phyloP scores from a whole-genome alignment of 495 filamentous ascomycete species.

The Penicillium bialowiezense region DNA sequence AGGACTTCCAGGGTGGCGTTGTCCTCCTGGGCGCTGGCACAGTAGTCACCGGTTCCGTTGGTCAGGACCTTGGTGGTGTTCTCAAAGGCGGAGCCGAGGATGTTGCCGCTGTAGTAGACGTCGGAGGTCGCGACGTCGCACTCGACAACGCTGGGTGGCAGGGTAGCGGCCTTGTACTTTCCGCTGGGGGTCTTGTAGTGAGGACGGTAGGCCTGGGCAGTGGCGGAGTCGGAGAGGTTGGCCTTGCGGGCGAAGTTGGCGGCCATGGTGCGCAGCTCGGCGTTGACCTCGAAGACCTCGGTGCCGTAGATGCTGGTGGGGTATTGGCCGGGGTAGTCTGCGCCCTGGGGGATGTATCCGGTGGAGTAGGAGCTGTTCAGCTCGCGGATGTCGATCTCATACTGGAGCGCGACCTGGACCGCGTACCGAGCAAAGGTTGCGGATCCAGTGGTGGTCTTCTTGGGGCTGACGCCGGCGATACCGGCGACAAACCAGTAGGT shows the following conservation, averaged over 20 bases:
- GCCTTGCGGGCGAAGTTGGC: constrained; percentile 54
- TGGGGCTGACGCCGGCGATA: constrained; percentile 70
- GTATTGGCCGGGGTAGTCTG: constrained; percentile 53
- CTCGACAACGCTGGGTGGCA: constrained; percentile 55
- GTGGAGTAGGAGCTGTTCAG: constrained; percentile 63
- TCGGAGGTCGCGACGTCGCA: constrained; percentile 71
- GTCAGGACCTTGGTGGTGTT: constrained; percentile 64
- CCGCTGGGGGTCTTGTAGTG: constrained; percentile 46
- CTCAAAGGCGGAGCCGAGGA: constrained; percentile 61
- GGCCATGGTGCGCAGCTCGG: constrained; percentile 54
- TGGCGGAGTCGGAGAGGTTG: constrained; percentile 51
- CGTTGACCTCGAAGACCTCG: constrained; percentile 74
- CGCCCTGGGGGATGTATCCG: constrained; percentile 64
- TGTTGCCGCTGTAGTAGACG: constrained; percentile 65
- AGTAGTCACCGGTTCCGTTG: constrained; percentile 66
- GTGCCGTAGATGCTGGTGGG: constrained; percentile 67
- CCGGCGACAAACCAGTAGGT: constrained; percentile 73
- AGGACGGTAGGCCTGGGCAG: constrained; percentile 55
- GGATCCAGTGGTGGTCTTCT: constrained; percentile 57
- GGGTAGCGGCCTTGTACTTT: constrained; percentile 49
- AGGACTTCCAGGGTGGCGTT: constrained; percentile 69
- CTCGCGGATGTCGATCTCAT: constrained; percentile 71
- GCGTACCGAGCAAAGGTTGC: constrained; percentile 68
- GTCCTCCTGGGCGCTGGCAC: constrained; percentile 72
- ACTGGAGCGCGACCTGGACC: constrained; percentile 70